Base-by-base conservation (phyloP, 2,329 filamentous ascomycete species). In the Massarina eburnea region DNA sequence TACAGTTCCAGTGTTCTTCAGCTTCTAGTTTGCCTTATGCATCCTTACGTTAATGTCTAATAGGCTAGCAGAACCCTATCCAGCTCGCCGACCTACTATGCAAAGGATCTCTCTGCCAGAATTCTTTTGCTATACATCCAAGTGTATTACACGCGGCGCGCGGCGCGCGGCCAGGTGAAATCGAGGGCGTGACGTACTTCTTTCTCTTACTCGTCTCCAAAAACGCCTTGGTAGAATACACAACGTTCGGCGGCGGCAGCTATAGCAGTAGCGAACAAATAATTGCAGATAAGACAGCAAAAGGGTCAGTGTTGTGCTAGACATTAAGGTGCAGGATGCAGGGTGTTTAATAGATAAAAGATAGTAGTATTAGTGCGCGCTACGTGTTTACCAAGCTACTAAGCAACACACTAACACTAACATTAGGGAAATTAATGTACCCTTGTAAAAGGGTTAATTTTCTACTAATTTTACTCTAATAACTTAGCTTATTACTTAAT, bases 271-370 rank as follows among this genome's bases (percentile, higher is more conserved):
- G 39, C 39, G 21, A 32, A 32, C 7, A 41, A 17, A 33, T 27
- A 8, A 33, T 41, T 33, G 39, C 18, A 33, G 27, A 41, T 18
- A 6, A 33, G 39, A 33, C 9, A 20, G 15, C 26, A 33, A 41
- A 41, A 18, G 39, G 27, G 19, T 33, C 17, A 32, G 26, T 41
- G 26, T 41, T 27, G 39, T 41, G 8, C 15, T 41, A 20, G 27
- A 41, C 3, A 17, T 41, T 27, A 27, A 41, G 39, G 33, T 41
- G 26, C 26, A 41, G 39, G 39, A 41, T 41, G 26, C 26, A 41
- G 39, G 39, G 39, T 8, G 17, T 41, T 21, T 18, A 41, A 24
- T 27, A n/a, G 27, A 33, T 41, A n/a, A 41, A 27, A 18, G 39
- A 22, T 26, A 21, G 8, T 24, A 20, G 26, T 19, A 21, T 33